Percentiles rank a stretch among this genome's conserved stretches.
These are phyloP conservation scores for Dendrobium nobile DNA, from an alignment of 106 monocot species.

Conservation along the genomic window DNA sequence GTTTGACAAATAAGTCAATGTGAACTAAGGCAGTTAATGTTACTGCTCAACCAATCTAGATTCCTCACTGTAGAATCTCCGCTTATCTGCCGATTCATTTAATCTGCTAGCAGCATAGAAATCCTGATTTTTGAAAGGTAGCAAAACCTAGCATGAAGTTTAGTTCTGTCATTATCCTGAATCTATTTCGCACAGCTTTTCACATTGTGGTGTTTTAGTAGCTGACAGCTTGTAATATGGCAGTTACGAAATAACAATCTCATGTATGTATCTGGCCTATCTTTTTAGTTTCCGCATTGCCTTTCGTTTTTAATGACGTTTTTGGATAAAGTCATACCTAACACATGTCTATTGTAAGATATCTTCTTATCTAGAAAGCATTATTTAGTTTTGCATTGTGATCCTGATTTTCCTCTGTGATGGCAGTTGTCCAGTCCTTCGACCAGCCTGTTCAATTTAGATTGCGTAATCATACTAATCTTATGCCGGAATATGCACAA, in stretches of 20 bases:
- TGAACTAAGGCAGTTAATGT: conserved; percentile 18
- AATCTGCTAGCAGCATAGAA: background rate
- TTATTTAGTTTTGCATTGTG: background rate
- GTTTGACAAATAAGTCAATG: conserved; percentile 81
- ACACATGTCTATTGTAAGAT: background rate
- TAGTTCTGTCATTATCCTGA: background rate
- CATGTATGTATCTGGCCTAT: background rate
- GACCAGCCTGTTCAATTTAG: no score
- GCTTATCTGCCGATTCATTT: background rate
- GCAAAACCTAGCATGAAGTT: background rate
- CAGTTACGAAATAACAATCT: background rate
- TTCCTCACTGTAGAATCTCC: background rate
- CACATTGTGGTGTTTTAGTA: conserved; percentile 1
- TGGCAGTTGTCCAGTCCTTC: no score
- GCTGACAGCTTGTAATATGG: background rate
- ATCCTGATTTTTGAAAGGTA: background rate
- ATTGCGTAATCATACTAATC: no score
- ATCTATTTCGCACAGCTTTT: background rate
- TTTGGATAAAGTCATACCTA: background rate
- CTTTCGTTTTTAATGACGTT: background rate
- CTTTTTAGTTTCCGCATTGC: background rate
- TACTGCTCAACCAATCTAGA: background rate
- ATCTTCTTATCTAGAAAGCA: background rate
- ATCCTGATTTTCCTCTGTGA: background rate
- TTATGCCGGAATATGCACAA: no score